Conservation (phyloP, 805 yeast species). For the Hanseniaspora clermontiae region DNA sequence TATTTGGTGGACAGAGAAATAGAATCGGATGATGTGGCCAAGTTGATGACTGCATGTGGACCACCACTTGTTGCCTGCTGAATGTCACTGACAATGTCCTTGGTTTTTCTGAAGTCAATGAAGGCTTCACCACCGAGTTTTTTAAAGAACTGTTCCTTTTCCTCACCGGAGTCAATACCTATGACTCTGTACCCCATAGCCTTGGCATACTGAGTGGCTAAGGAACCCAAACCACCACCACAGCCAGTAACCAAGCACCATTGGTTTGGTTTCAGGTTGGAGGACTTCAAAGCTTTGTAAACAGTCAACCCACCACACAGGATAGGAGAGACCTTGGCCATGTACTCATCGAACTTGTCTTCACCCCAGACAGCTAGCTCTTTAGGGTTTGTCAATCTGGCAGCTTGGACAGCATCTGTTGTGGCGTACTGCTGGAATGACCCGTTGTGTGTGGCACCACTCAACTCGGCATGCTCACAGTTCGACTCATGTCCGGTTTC, state of each 20-base stretch:
- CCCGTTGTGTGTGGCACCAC: constrained; percentile 51
- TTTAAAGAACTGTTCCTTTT: constrained; percentile 35
- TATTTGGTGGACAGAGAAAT: constrained; percentile 44
- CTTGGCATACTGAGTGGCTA: constrained; percentile 47
- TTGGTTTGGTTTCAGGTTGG: constrained; percentile 38
- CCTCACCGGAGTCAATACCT: constrained; percentile 46
- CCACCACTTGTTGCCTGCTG: constrained; percentile 52
- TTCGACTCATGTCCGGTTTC: constrained; percentile 40
- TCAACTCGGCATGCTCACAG: constrained; percentile 39
- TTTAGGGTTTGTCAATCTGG: constrained; percentile 56
- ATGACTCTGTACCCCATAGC: constrained; percentile 47
- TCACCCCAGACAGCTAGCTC: constrained; percentile 33
- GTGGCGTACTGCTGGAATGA: constrained; percentile 82
- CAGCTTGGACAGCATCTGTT: constrained; percentile 78
- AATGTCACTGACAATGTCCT: constrained; percentile 41
- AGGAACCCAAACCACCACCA: constrained; percentile 49
- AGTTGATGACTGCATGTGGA: constrained; percentile 59
- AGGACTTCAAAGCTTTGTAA: constrained; percentile 46
- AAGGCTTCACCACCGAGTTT: constrained; percentile 42
- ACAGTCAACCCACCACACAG: constrained; percentile 54
- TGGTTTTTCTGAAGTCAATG: constrained; percentile 41
- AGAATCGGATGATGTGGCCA: constrained; percentile 54
- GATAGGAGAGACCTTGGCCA: constrained; percentile 51
- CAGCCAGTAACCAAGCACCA: constrained; percentile 53
- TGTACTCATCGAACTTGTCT: constrained; percentile 1